Percentiles rank a stretch among this genome's conserved stretches.
Conservation (phyloP, 2,329 filamentous ascomycete species). For the Pestalotiopsis sp. region DNA sequence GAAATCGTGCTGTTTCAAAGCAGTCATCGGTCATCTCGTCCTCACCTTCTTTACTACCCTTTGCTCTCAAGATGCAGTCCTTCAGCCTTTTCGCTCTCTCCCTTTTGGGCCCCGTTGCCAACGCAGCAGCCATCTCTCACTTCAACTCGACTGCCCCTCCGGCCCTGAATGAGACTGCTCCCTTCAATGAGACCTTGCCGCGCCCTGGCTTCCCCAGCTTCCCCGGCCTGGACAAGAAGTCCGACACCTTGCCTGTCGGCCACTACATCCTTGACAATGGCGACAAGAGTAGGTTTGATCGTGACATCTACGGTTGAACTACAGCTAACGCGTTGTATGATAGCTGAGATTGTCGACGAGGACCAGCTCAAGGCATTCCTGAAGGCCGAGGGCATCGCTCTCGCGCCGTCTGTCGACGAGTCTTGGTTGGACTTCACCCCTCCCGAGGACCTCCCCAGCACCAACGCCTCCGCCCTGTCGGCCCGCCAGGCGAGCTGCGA, state of each 20-base stretch:
- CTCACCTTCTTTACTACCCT: not conserved
- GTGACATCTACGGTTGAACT: not conserved
- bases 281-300: not conserved
- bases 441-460: not conserved
- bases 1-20: not conserved
- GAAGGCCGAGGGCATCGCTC: not conserved
- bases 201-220: not conserved
- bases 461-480: not conserved
- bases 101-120: not conserved
- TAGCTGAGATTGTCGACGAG: not conserved
- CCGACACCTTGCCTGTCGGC: not conserved
- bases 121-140: not conserved
- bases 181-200: not conserved
- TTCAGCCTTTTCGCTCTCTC: not conserved
- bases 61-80: not conserved
- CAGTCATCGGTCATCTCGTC: not conserved
- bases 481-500: not conserved
- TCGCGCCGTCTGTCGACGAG: not conserved
- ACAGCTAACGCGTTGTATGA: not conserved
- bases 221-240: not conserved
- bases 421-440: not conserved
- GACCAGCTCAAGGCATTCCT: not conserved
- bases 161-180: not conserved
- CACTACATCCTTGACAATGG: not conserved
- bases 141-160: not conserved